Base-by-base conservation (phyloP, 208 protist genomes). In the Crithidia fasciculata region DNA sequence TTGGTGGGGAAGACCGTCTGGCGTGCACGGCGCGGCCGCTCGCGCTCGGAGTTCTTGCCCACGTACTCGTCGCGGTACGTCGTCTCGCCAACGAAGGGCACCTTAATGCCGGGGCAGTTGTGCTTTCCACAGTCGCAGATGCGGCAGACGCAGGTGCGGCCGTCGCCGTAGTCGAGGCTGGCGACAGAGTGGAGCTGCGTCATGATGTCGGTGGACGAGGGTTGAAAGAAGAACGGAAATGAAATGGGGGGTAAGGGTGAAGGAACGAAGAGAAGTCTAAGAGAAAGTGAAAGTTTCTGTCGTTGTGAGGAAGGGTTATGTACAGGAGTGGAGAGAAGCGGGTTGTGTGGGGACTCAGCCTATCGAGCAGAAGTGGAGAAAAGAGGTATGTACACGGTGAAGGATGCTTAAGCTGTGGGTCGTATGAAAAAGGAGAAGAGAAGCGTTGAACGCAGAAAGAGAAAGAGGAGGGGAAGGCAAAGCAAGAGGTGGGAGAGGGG, bases 51-150 rank as follows among this genome's bases (percentile, higher is more conserved):
- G 58, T 57, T 72, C 86, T 96, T 96, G 43, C 89, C 89, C 44
- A 95, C 88, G 76, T 93, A 96, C 82, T 94, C 89, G 50, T 96
- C 85, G 64, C 88, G 81, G 83, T 96, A 96, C 9, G 89, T 94
- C 19, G 92, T 95, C 65, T 94, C 85, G 39, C 92, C 92, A 18
- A 87, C 76, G 69, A 96, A 95, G 15, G 92, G 92, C 45, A 95
- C 65, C 70, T 89, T 88, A n/a, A 88, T 54, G 49, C 88, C 89
- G 7, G 84, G 87, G 78, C 92, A 96, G 45, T 77, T 82, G 69
- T 96, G 92, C 80, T 95, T 93, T 49, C 89, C 89, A 50, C 92
- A 96, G 61, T 91, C 85, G 58, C 92, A 96, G 63, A 96, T 94
- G 62, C 89, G 89, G 82, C 92, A 96, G 47, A 96, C 77, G 62